Conservation (phyloP, 2,329 filamentous ascomycete genomes). For the Setomelanomma holmii region DNA sequence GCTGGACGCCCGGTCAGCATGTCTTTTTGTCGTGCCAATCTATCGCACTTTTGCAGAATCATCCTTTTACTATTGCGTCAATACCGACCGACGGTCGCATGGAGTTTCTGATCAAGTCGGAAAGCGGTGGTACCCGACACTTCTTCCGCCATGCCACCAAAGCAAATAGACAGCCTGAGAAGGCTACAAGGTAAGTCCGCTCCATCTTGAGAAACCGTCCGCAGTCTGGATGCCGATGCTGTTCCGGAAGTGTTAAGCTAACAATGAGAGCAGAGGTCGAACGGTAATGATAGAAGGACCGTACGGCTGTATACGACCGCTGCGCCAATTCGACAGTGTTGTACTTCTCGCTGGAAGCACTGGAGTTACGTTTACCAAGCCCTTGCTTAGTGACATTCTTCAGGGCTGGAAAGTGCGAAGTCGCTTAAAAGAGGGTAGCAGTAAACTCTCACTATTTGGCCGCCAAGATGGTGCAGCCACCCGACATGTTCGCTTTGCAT, state of each 20-base stretch:
- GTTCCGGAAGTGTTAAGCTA: background rate
- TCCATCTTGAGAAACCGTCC: background rate
- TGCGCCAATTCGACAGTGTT: slow-evolving; percentile 67
- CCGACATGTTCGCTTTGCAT: slow-evolving; percentile 62
- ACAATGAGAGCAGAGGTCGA: slow-evolving; percentile 20
- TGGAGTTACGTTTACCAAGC: slow-evolving; percentile 65
- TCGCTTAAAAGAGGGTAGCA: slow-evolving; percentile 3
- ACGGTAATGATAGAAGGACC: slow-evolving; percentile 62
- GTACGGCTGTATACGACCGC: slow-evolving; percentile 59
- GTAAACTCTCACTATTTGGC: slow-evolving; percentile 21
- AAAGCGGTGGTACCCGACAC: slow-evolving; percentile 60
- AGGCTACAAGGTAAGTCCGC: slow-evolving; percentile 17
- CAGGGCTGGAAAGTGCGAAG: slow-evolving; percentile 51
- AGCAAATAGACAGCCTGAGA: slow-evolving; percentile 18
- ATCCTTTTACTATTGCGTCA: slow-evolving; percentile 70
- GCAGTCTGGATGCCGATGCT: background rate
- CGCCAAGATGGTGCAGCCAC: slow-evolving; percentile 49
- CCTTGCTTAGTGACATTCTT: slow-evolving; percentile 64
- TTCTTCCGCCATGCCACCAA: slow-evolving; percentile 61
- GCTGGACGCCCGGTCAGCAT: slow-evolving; percentile 69
- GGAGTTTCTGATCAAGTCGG: slow-evolving; percentile 63
- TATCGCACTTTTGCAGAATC: slow-evolving; percentile 65
- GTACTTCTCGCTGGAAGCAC: slow-evolving; percentile 67
- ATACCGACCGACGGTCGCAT: slow-evolving; percentile 62
- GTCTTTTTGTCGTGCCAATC: slow-evolving; percentile 66